These are phyloP conservation scores for Backusella psychrophila DNA, from an alignment of 192 early-diverging fungal species.

Conservation along the genomic window DNA sequence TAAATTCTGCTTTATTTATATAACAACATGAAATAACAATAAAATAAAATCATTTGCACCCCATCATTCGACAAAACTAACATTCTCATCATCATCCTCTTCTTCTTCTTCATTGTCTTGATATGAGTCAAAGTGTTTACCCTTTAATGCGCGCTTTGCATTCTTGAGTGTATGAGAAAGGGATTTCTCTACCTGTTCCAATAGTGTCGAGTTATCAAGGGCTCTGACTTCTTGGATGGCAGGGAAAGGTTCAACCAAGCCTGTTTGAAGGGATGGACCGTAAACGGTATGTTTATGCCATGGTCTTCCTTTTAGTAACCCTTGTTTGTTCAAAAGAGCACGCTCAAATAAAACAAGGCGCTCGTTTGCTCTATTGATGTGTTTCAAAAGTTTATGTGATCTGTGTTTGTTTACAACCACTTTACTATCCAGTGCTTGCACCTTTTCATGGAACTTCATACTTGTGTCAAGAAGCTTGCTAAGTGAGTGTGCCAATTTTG, in stretches of 20 bases:
- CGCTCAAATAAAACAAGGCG: slow-evolving; percentile 46
- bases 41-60: background rate
- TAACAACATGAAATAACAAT: background rate
- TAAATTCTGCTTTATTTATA: background rate
- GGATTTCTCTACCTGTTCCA: background rate
- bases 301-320: slow-evolving; percentile 34
- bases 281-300: slow-evolving; percentile 62
- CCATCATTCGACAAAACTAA: background rate
- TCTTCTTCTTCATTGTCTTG: background rate
- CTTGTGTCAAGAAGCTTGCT: background rate
- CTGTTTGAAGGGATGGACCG: slow-evolving; percentile 32
- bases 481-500: background rate
- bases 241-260: background rate
- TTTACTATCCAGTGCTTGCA: background rate
- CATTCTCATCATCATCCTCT: background rate
- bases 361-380: slow-evolving; percentile 40
- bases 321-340: slow-evolving; percentile 50
- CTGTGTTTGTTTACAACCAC: background rate
- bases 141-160: background rate
- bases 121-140: background rate
- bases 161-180: background rate
- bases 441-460: background rate
- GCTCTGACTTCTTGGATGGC: background rate
- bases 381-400: slow-evolving; percentile 10
- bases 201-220: background rate